phyloP scores from a whole-genome alignment of 345 rosid genomes.

The Chamaenerion angustifolium region DNA sequence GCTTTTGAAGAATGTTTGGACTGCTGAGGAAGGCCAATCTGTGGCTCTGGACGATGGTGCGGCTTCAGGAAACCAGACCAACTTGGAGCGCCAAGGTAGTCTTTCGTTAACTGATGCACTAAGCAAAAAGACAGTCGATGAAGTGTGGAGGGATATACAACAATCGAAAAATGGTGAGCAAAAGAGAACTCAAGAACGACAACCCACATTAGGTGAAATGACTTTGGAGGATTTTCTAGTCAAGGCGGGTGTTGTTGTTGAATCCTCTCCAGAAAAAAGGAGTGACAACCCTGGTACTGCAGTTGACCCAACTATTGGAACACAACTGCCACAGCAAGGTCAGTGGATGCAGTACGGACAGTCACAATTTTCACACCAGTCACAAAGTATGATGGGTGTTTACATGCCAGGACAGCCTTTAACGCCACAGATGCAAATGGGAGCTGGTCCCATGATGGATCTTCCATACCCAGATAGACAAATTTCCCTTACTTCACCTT shows the following conservation, averaged over 20 bases:
- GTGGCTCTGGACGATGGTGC: slow-evolving; percentile 25
- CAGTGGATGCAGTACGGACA: slow-evolving; percentile 83
- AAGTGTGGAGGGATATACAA: slow-evolving; percentile 95
- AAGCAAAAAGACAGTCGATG: slow-evolving; percentile 94
- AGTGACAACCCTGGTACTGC: slow-evolving; percentile 20
- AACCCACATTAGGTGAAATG: slow-evolving; percentile 82
- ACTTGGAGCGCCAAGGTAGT: slow-evolving; percentile 59
- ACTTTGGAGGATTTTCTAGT: slow-evolving; percentile 93
- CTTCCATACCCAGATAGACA: slow-evolving; percentile 58
- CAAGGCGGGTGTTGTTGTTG: slow-evolving; percentile 84
- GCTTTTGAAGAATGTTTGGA: slow-evolving; percentile 77
- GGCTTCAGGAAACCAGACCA: slow-evolving; percentile 22
- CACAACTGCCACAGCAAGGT: slow-evolving; percentile 47
- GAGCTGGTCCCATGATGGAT: slow-evolving; percentile 49
- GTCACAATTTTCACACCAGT: slow-evolving; percentile 50
- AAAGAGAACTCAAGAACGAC: slow-evolving; percentile 53
- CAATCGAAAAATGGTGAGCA: slow-evolving; percentile 43
- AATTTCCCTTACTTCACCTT: slow-evolving; percentile 43
- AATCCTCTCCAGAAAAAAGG: slow-evolving; percentile 31
- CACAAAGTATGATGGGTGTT: slow-evolving; percentile 50
- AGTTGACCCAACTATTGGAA: slow-evolving; percentile 30
- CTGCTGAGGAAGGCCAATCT: slow-evolving; percentile 65
- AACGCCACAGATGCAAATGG: slow-evolving; percentile 40
- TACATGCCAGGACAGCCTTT: slow-evolving; percentile 46
- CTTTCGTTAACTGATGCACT: slow-evolving; percentile 48